phyloP scores from a whole-genome alignment of 805 yeast genomes.

The Priceomyces fermenticarens region DNA sequence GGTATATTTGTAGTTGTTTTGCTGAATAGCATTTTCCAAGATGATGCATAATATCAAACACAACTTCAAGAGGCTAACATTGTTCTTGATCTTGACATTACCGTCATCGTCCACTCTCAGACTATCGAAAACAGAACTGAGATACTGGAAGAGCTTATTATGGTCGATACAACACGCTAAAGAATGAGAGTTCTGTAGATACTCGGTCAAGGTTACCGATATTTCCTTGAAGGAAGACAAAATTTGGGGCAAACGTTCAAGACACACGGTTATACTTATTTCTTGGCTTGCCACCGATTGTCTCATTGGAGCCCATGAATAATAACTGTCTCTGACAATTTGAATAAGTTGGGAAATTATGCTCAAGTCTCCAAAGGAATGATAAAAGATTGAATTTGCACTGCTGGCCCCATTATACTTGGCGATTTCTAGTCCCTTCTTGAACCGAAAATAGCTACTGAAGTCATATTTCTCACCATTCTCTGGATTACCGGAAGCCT shows the following conservation, averaged over 20 bases:
- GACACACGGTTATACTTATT: neutral
- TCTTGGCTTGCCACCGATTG: neutral
- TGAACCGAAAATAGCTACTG: neutral
- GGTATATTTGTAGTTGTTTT: neutral
- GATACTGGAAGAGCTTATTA: neutral
- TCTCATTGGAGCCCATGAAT: neutral
- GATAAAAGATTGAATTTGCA: neutral
- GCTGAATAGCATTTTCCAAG: neutral
- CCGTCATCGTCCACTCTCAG: neutral
- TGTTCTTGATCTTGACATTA: neutral
- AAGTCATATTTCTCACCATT: neutral
- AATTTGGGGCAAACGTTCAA: neutral
- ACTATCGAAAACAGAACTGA: neutral
- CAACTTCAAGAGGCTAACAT: neutral
- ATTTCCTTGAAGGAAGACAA: neutral
- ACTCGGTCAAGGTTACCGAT: neutral
- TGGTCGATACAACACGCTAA: neutral
- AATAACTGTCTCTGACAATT: neutral
- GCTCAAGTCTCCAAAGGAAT: neutral
- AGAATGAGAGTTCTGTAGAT: neutral
- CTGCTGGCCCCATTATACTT: neutral
- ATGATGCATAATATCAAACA: neutral
- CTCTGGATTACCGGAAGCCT: too few relatives aligned
- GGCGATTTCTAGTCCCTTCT: neutral
- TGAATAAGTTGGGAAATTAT: neutral